Percentiles rank a stretch among this genome's conserved stretches.
These are phyloP conservation scores for Triticum timopheevii DNA, from an alignment of 176 grass and related monocot genomes.

Conservation along the genomic window DNA sequence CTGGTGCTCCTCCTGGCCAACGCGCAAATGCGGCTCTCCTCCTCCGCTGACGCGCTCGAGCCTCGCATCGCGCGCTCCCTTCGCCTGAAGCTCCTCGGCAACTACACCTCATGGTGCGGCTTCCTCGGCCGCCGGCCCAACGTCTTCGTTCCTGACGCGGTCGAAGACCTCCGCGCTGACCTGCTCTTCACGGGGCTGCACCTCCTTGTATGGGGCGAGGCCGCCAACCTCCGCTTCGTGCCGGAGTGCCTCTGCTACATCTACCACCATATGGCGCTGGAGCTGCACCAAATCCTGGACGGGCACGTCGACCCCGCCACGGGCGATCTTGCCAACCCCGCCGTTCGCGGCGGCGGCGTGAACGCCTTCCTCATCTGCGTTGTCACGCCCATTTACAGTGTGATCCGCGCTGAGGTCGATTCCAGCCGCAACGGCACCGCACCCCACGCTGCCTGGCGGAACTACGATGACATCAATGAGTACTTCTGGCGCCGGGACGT, in stretches of 20 bases:
- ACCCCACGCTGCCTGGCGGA: too few relatives aligned
- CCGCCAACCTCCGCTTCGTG: conserved; percentile 74
- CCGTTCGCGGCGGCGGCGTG: too few relatives aligned
- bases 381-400: too few relatives aligned
- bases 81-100: conserved; percentile 80
- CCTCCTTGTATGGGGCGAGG: conserved; percentile 93
- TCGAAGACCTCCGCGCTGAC: conserved; percentile 46
- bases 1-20: conserved; percentile 92
- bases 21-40: conserved; percentile 82
- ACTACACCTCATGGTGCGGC: conserved; percentile 82
- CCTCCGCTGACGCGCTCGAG: conserved; percentile 59
- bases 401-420: too few relatives aligned
- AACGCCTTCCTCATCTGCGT: too few relatives aligned
- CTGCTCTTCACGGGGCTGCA: conserved; percentile 71
- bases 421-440: too few relatives aligned
- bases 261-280: conserved; percentile 52
- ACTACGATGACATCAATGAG: too few relatives aligned
- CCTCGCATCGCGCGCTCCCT: conserved; percentile 45
- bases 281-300: conserved; percentile 54
- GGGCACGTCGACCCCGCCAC: too few relatives aligned
- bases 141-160: conserved; percentile 32
- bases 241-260: too few relatives aligned
- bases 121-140: conserved; percentile 60
- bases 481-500: too few relatives aligned
- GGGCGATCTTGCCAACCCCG: too few relatives aligned